These are phyloP conservation scores for Aspergillus sp. DNA, from an alignment of 2,329 filamentous ascomycete species.

Conservation along the genomic window DNA sequence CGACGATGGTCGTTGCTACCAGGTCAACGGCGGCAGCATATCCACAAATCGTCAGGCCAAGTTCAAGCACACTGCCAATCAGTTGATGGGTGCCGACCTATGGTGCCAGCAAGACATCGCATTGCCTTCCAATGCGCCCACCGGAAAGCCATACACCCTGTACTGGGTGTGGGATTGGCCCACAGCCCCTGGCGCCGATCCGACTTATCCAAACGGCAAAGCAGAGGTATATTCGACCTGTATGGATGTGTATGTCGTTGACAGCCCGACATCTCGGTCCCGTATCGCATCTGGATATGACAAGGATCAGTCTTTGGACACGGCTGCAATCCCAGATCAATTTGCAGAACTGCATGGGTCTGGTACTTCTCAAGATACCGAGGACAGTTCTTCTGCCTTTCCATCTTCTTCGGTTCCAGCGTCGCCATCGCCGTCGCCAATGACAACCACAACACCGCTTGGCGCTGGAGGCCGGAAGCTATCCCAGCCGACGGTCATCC, in stretches of 20 bases:
- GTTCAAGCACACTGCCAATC: constrained; percentile 49
- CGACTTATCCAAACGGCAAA: constrained; percentile 37
- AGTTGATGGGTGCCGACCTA: constrained; percentile 55
- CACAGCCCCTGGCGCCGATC: constrained; percentile 40
- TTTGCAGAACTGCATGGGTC: constrained; percentile 26
- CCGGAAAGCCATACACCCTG: constrained; percentile 66
- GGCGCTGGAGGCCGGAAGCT: too few species aligned
- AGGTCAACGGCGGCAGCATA: constrained; percentile 61
- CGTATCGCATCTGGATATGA: constrained; percentile 17
- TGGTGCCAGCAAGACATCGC: constrained; percentile 79
- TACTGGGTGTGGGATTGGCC: constrained; percentile 99
- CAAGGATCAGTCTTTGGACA: constrained; percentile 31
- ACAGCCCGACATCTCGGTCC: constrained; percentile 12
- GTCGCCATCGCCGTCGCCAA: not conserved
- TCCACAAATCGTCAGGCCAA: constrained; percentile 55
- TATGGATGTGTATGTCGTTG: constrained; percentile 43
- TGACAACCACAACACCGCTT: not conserved
- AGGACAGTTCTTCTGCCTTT: not conserved
- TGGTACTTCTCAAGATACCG: constrained; percentile 1
- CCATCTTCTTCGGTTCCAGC: not conserved
- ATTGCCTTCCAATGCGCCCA: constrained; percentile 62
- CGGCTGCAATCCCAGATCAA: constrained; percentile 35
- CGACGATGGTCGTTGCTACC: constrained; percentile 88
- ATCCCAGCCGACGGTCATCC: too few species aligned
- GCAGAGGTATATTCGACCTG: constrained; percentile 46